Evolutionary conservation across 768 basidiomycete species (phyloP), one percentile per base, ranked within the genome.

Genomic region (Macrolepiota dolichaula): DNA sequence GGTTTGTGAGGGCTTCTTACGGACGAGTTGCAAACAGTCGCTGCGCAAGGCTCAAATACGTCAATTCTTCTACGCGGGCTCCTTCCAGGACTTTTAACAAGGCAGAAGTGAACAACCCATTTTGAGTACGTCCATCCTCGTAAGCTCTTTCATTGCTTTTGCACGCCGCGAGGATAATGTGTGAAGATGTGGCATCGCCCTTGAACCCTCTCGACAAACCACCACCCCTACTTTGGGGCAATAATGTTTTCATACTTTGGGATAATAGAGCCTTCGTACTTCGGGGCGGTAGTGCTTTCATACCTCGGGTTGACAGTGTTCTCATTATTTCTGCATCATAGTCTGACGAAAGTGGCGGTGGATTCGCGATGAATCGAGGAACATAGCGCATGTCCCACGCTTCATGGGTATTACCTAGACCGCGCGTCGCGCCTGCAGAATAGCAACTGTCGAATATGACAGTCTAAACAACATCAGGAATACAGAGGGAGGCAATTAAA

Each of bases 391-490:
- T 56, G 37, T 46, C 42, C 7, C n/a, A 61, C 9, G n/a, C 44
- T 29, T 42, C 12, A 15, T 15, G 11, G 2, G 49, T 17, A 19
- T 51, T 47, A 7, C 51, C 40, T 3, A 9, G 22, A 32, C 52
- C 29, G 12, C 79, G 72, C 11, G 69, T 73, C 10, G 75, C 69
- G 0, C 77, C 76, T 0, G 69, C 77, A 4, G 81, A 77, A 63
- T 73, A 69, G 63, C 81, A 82, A 51, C 81, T 81, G 56, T 81
- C 81, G 5, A 82, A 68, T 49, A 82, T 77, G 15, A 82, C 66
- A 11, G 76, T 79, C 81, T 81, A n/a, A n/a, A n/a, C n/a, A n/a
- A n/a, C n/a, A n/a, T n/a, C n/a, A n/a, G n/a, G n/a, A n/a, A n/a
- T n/a, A n/a, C n/a, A n/a, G n/a, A n/a, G n/a, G n/a, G n/a, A n/a